These are phyloP conservation scores for Sisymbrium irio DNA, from an alignment of 345 rosid genomes.

Conservation along the genomic window DNA sequence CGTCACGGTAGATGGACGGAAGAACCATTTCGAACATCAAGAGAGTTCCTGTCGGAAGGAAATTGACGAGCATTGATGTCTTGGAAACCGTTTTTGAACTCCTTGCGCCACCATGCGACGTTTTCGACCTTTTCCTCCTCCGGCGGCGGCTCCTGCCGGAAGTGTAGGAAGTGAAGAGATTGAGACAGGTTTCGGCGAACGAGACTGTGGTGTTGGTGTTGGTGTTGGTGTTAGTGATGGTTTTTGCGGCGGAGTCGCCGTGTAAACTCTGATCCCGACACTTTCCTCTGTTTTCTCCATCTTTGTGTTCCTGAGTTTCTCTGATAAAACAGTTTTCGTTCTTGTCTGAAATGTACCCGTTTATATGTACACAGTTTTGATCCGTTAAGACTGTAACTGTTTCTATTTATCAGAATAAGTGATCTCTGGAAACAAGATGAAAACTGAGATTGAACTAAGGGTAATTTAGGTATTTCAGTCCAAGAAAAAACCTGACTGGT, in stretches of 20 bases:
- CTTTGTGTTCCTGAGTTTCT: neutral
- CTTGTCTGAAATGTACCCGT: neutral
- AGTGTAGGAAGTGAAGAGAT: constrained; percentile 30
- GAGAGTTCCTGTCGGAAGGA: constrained; percentile 80
- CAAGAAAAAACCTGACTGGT: neutral
- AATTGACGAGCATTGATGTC: constrained; percentile 65
- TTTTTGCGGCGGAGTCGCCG: constrained; percentile 40
- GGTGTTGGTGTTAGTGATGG: constrained; percentile 34
- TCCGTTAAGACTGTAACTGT: neutral
- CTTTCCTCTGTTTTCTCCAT: constrained; percentile 59
- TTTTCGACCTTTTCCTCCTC: constrained; percentile 40
- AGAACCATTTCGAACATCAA: constrained; percentile 79
- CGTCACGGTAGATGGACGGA: constrained; percentile 54
- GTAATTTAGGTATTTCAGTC: constrained; percentile 9
- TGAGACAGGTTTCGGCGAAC: constrained; percentile 20
- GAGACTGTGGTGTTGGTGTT: constrained; percentile 26
- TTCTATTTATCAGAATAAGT: neutral
- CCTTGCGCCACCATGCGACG: constrained; percentile 64
- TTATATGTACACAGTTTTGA: neutral
- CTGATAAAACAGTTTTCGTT: neutral
- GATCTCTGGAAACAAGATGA: neutral
- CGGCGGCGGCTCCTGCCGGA: constrained; percentile 13
- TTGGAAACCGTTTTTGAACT: constrained; percentile 71
- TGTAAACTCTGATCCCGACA: constrained; percentile 60
- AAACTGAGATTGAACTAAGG: neutral